Percentiles rank a stretch among this genome's conserved stretches.
These are phyloP conservation scores for Aspergillus piperis DNA, from an alignment of 2,329 filamentous ascomycete species.

Conservation along the genomic window DNA sequence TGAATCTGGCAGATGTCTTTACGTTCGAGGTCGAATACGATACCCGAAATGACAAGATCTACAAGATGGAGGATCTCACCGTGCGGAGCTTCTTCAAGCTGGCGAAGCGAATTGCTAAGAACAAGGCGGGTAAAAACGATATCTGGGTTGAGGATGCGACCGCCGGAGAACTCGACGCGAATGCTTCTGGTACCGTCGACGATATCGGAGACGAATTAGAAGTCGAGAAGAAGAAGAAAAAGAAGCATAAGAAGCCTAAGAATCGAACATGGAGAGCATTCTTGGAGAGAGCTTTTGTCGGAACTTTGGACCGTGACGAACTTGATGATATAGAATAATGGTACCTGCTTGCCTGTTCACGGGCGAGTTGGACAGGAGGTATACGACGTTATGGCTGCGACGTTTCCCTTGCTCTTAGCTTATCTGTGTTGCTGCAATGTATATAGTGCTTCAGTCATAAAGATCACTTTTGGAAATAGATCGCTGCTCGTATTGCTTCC, in stretches of 20 bases:
- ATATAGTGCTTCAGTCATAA: neutral
- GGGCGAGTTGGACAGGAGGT: neutral
- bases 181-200: slow-evolving; percentile 3
- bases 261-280: slow-evolving; percentile 79
- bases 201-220: neutral
- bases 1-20: slow-evolving; percentile 61
- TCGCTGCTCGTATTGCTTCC: neutral
- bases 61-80: slow-evolving; percentile 78
- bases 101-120: slow-evolving; percentile 72
- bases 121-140: slow-evolving; percentile 26
- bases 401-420: neutral
- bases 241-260: slow-evolving; percentile 38
- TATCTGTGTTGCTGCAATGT: neutral
- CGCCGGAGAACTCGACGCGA: slow-evolving; percentile 11
- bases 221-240: slow-evolving; percentile 40
- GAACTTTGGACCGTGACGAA: slow-evolving; percentile 67
- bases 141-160: slow-evolving; percentile 22
- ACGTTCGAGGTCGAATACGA: slow-evolving; percentile 81
- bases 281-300: slow-evolving; percentile 75
- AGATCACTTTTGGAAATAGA: neutral
- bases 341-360: neutral
- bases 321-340: slow-evolving; percentile 47
- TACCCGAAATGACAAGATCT: slow-evolving; percentile 74
- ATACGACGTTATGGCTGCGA: slow-evolving; percentile 7
- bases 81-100: slow-evolving; percentile 78